Percentiles rank a stretch among this genome's conserved stretches.
These are phyloP conservation scores for Mycena citricolor DNA, from an alignment of 1,284 basidiomycete species.

Conservation along the genomic window DNA sequence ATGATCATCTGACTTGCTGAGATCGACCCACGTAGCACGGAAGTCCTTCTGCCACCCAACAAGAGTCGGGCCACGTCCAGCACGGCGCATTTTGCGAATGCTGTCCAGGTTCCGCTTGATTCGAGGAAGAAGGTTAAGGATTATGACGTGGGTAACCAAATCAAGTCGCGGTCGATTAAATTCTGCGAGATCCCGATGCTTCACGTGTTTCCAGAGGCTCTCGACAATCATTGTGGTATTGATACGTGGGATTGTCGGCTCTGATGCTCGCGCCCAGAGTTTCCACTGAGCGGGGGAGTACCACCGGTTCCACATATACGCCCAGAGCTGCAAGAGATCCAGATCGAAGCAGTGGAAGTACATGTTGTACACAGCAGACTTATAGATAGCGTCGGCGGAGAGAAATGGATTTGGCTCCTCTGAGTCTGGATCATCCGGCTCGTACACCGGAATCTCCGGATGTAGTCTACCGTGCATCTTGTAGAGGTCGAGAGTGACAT, in stretches of 20 bases:
- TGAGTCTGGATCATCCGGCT: constrained; percentile 13
- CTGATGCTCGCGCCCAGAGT: constrained; percentile 17
- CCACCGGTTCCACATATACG: constrained; percentile 24
- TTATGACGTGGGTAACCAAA: constrained; percentile 14
- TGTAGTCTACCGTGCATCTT: constrained; percentile 15
- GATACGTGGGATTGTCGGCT: constrained; percentile 9
- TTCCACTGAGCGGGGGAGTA: constrained; percentile 19
- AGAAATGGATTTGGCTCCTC: too few species aligned
- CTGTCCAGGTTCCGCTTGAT: constrained; percentile 3
- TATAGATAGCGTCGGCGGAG: constrained; percentile 13
- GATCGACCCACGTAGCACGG: constrained; percentile 1
- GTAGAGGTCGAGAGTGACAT: constrained; percentile 7
- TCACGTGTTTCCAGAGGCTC: constrained; percentile 18
- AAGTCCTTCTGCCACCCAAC: constrained; percentile 3
- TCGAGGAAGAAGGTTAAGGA: constrained; percentile 10
- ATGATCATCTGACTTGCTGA: constrained; percentile 9
- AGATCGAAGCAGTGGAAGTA: constrained; percentile 17
- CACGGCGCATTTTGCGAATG: not conserved
- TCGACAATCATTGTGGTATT: constrained; percentile 25
- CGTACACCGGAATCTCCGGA: constrained; percentile 12
- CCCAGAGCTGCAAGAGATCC: constrained; percentile 21
- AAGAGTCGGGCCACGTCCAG: constrained; percentile 6
- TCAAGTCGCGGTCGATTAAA: constrained; percentile 22
- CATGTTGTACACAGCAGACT: constrained; percentile 8
- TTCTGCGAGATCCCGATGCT: constrained; percentile 16